Percentiles rank a stretch among this genome's conserved stretches.
phyloP scores from a whole-genome alignment of 176 grass and related monocot species.

The Sorghum bicolor region DNA sequence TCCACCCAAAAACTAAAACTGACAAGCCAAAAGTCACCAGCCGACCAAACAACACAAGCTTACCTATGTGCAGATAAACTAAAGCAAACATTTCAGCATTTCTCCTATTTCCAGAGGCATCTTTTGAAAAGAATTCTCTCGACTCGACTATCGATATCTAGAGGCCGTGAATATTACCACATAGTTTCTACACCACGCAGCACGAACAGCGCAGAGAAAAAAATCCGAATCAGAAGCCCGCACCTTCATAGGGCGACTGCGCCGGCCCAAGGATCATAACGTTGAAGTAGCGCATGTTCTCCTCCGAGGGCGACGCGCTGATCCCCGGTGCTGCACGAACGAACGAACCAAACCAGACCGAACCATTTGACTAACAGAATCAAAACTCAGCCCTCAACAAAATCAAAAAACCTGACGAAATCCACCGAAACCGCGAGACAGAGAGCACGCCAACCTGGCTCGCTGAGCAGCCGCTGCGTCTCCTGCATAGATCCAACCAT shows the following conservation, averaged over 20 bases:
- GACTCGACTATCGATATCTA: not conserved
- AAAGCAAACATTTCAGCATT: slow-evolving; percentile 10
- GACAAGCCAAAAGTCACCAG: not conserved
- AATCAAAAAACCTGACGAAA: not conserved
- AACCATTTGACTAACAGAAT: slow-evolving; percentile 12
- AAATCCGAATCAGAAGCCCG: not conserved
- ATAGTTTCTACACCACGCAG: not conserved
- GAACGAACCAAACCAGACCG: not conserved
- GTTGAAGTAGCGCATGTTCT: slow-evolving; percentile 99
- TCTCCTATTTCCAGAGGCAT: not conserved
- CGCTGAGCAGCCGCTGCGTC: slow-evolving; percentile 93
- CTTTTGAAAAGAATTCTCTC: slow-evolving; percentile 2
- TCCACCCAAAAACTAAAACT: not conserved
- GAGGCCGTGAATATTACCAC: not conserved
- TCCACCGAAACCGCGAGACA: not conserved
- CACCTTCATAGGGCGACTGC: slow-evolving; percentile 85
- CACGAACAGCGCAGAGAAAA: not conserved
- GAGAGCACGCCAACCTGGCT: slow-evolving; percentile 60
- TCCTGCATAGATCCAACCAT: slow-evolving; percentile 67
- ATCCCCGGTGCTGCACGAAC: slow-evolving; percentile 82
- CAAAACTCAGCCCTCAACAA: not conserved
- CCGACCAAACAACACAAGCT: not conserved
- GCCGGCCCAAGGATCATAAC: slow-evolving; percentile 94
- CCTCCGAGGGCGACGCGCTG: slow-evolving; percentile 90
- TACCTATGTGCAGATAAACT: not conserved